Evolutionary conservation across 106 monocot species (phyloP).

Genomic region (Dendrobium officinale): DNA sequence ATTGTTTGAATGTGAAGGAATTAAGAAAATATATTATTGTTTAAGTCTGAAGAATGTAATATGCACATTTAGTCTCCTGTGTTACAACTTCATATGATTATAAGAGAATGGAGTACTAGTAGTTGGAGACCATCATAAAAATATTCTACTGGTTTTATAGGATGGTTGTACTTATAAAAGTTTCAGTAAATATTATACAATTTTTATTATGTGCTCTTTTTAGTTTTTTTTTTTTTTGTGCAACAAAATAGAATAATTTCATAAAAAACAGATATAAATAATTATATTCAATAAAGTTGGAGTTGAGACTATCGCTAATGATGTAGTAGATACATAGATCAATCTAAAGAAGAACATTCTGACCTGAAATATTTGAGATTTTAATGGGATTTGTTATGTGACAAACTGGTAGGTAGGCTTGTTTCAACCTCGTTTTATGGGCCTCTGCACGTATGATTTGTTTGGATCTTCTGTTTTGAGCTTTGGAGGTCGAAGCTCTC

Average conservation of each 20-base stretch:
- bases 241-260: not conserved
- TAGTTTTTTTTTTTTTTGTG: no score
- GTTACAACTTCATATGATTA: no score
- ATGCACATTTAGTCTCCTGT: no score
- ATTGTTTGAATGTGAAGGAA: no score
- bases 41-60: no score
- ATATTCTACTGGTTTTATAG: no score
- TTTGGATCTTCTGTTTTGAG: conserved; percentile 98
- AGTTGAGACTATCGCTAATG: not conserved
- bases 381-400: not conserved
- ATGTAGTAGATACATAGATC: not conserved
- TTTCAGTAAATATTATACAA: no score
- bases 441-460: conserved; percentile 96
- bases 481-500: conserved; percentile 91
- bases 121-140: no score
- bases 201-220: no score
- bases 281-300: not conserved
- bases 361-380: not conserved
- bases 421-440: conserved; percentile 66
- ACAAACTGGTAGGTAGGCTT: not conserved
- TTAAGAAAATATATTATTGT: no score
- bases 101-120: no score
- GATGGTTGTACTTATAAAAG: no score
- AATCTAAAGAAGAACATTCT: not conserved
- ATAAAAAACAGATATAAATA: conserved; percentile 1